Evolutionary conservation across 1,284 basidiomycete species (phyloP).

Genomic region (Rhodotorula sp.): DNA sequence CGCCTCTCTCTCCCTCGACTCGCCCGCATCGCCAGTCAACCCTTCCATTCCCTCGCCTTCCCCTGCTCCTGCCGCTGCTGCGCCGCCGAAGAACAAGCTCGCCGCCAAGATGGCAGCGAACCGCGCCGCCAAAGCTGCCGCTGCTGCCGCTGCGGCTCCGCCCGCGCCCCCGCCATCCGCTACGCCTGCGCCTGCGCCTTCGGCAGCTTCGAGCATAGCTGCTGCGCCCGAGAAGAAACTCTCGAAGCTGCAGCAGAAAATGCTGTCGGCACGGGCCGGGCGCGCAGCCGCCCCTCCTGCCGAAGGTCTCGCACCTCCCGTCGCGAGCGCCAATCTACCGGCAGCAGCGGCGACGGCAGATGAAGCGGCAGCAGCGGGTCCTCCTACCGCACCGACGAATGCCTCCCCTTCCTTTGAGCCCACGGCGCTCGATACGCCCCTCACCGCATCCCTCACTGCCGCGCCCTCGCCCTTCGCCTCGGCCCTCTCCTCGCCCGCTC

Average conservation of each 20-base stretch:
- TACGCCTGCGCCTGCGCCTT: slow-evolving; percentile 54
- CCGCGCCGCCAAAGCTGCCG: slow-evolving; percentile 57
- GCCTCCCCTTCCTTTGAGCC: slow-evolving; percentile 3
- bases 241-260: slow-evolving; percentile 59
- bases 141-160: slow-evolving; percentile 52
- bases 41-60: slow-evolving; percentile 47
- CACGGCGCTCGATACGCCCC: slow-evolving; percentile 24
- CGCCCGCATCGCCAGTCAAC: neutral
- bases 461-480: slow-evolving; percentile 36
- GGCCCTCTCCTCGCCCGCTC: slow-evolving; percentile 5
- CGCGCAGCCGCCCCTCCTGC: slow-evolving; percentile 34
- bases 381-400: slow-evolving; percentile 8
- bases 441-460: slow-evolving; percentile 8
- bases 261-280: slow-evolving; percentile 45
- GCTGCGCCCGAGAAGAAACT: slow-evolving; percentile 54
- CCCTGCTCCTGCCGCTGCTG: neutral
- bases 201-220: slow-evolving; percentile 59
- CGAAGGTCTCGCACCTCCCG: slow-evolving; percentile 16
- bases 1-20: slow-evolving; percentile 13
- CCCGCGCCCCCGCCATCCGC: neutral
- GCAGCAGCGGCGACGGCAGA: neutral
- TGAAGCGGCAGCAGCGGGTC: neutral
- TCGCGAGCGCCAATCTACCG: slow-evolving; percentile 7
- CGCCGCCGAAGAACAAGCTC: slow-evolving; percentile 28
- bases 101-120: slow-evolving; percentile 36